A percentile compares a stretch with the other conserved stretches of the same genome.
Evolutionary conservation across 1,284 basidiomycete genomes (phyloP).

Genomic region (Leccinum olivaceoglutinosum): DNA sequence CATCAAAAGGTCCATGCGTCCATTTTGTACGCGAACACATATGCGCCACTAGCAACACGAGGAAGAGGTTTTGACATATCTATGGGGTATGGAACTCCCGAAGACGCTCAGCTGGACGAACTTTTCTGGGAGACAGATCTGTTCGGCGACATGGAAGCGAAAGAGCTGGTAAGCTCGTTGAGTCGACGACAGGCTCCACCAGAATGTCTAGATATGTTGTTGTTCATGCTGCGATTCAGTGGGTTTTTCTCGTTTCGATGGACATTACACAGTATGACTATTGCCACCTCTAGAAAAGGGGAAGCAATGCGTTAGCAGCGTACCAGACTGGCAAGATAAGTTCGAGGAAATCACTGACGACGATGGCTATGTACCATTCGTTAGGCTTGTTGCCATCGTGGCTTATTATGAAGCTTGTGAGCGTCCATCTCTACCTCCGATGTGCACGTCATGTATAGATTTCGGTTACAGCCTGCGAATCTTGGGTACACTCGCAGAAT

Average conservation of each 20-base stretch:
- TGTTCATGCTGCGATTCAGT: neutral
- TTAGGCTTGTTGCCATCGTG: slow-evolving; percentile 19
- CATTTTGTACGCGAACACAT: neutral
- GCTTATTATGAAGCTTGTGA: slow-evolving; percentile 25
- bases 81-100: neutral
- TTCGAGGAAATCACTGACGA: slow-evolving; percentile 14
- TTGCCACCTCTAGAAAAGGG: slow-evolving; percentile 17
- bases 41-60: neutral
- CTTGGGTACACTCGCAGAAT: neutral
- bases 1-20: neutral
- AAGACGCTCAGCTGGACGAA: neutral
- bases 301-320: slow-evolving; percentile 14
- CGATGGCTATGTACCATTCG: slow-evolving; percentile 6
- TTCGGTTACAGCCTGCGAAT: slow-evolving; percentile 10
- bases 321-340: slow-evolving; percentile 7
- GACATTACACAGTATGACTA: neutral
- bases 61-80: neutral
- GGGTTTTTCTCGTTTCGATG: neutral
- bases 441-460: neutral
- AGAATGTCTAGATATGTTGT: neutral
- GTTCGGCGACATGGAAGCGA: neutral
- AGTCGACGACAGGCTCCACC: neutral
- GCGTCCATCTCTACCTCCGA: neutral
- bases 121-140: neutral
- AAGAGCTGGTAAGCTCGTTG: neutral